Evolutionary conservation across 768 basidiomycete species (phyloP).

Genomic region (Stropharia rugosoannulata): DNA sequence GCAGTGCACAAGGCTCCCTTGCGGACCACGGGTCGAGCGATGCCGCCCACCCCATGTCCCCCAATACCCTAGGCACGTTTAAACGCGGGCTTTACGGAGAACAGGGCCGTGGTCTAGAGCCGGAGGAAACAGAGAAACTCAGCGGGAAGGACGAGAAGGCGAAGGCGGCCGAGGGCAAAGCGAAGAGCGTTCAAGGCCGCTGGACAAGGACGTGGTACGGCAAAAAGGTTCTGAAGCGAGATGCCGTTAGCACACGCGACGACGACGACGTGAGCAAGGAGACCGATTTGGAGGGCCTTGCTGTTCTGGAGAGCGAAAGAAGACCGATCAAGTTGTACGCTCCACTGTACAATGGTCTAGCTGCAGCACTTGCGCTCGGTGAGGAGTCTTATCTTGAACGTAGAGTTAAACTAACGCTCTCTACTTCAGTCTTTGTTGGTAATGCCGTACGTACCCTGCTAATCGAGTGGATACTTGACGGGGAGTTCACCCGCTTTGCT

Average conservation of each 20-base stretch:
- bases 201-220: slow-evolving; percentile 63
- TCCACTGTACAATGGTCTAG: slow-evolving; percentile 65
- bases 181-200: slow-evolving; percentile 3
- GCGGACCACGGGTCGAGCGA: slow-evolving; percentile 6
- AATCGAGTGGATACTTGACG: slow-evolving; percentile 68
- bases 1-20: background rate
- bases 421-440: slow-evolving; percentile 56
- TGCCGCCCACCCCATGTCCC: background rate
- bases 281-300: slow-evolving; percentile 25
- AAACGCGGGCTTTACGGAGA: slow-evolving; percentile 25
- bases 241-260: background rate
- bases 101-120: slow-evolving; percentile 22
- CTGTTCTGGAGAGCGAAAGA: slow-evolving; percentile 11
- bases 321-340: slow-evolving; percentile 50
- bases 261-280: slow-evolving; percentile 8
- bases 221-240: slow-evolving; percentile 37
- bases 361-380: slow-evolving; percentile 57
- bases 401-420: slow-evolving; percentile 30
- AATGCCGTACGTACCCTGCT: slow-evolving; percentile 64
- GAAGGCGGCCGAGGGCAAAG: slow-evolving; percentile 1
- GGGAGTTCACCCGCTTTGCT: slow-evolving; percentile 55
- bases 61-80: background rate
- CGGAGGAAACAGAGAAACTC: slow-evolving; percentile 7
- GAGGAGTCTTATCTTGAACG: slow-evolving; percentile 33
- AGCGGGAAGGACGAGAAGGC: background rate